Evolutionary conservation across 305 asterid species (phyloP).

Genomic region (Caryopteris hybrid): DNA sequence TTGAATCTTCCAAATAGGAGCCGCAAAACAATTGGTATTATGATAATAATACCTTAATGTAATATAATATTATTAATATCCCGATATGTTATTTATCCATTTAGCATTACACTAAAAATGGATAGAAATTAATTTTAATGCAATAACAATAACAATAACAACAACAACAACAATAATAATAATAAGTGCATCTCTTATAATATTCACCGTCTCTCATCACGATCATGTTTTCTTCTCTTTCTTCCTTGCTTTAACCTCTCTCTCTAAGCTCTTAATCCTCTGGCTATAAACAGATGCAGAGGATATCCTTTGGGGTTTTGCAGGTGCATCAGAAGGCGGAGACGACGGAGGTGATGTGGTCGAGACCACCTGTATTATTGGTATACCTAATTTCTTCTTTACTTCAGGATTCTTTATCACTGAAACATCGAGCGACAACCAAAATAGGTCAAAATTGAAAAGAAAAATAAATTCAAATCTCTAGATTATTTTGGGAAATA

Average conservation of each 20-base stretch:
- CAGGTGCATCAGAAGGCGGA: constrained; percentile 32
- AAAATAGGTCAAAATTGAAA: neutral
- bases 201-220: no score
- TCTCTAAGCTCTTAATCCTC: constrained; percentile 62
- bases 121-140: no score
- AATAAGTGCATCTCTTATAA: no score
- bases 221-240: constrained; percentile 57
- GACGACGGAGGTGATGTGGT: constrained; percentile 34
- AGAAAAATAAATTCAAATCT: neutral
- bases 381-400: constrained; percentile 67
- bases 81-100: no score
- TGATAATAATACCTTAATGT: no score
- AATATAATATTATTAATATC: no score
- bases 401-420: constrained; percentile 63
- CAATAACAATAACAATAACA: no score
- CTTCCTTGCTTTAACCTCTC: constrained; percentile 76
- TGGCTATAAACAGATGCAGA: constrained; percentile 58
- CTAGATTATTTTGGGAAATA: neutral
- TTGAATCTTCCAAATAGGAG: no score
- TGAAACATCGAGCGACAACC: constrained; percentile 19
- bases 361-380: constrained; percentile 40
- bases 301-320: constrained; percentile 21
- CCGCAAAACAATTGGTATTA: no score
- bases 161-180: no score
- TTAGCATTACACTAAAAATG: no score